Conservation (phyloP, 331 rosid genomes). For the Malus hybrid region DNA sequence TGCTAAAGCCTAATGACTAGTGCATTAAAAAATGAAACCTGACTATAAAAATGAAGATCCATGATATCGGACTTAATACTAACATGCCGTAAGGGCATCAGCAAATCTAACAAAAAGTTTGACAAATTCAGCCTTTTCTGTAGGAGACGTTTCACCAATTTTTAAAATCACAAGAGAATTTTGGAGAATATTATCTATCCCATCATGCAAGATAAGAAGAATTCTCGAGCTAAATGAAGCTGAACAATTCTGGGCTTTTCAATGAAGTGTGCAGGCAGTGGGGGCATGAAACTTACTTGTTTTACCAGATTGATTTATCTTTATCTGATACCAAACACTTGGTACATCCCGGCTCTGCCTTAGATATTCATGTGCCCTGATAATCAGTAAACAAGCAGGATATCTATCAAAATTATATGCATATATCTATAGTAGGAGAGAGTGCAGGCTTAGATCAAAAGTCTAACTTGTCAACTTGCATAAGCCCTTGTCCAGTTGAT, state of each 20-base stretch:
- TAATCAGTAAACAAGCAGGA: constrained; percentile 14
- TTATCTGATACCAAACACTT: constrained; percentile 60
- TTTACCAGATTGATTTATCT: constrained; percentile 63
- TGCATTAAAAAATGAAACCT: not conserved
- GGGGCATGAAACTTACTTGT: constrained; percentile 44
- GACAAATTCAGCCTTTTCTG: not conserved
- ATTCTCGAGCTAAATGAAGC: not conserved
- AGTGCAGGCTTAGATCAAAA: constrained; percentile 18
- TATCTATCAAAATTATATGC: constrained; percentile 11
- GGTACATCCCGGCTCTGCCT: constrained; percentile 50
- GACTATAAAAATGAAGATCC: not conserved
- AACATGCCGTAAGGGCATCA: not conserved
- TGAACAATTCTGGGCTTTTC: not conserved
- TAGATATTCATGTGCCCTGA: constrained; percentile 81
- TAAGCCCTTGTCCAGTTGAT: constrained; percentile 82
- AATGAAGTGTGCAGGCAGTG: not conserved
- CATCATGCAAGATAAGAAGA: not conserved
- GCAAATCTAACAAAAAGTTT: not conserved
- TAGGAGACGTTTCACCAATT: not conserved
- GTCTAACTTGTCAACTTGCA: constrained; percentile 91
- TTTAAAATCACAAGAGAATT: not conserved
- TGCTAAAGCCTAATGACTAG: not conserved
- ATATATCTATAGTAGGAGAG: constrained; percentile 4
- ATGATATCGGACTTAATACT: not conserved
- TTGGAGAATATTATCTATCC: not conserved